Evolutionary conservation across 495 filamentous ascomycete genomes (phyloP).

Genomic region (Xylaria palmicola): DNA sequence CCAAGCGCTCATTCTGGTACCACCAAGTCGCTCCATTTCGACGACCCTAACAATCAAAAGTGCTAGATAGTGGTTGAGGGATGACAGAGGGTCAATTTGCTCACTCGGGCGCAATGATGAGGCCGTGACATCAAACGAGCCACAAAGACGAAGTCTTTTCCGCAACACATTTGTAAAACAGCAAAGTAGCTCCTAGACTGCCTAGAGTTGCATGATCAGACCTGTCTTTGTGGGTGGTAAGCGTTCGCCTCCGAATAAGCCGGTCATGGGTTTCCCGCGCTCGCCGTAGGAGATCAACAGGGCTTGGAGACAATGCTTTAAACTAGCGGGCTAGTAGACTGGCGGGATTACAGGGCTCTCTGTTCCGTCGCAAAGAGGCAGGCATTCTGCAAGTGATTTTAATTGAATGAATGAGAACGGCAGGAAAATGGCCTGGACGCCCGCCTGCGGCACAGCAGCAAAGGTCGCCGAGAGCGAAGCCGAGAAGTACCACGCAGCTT

Average conservation of each 20-base stretch:
- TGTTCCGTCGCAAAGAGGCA: constrained; percentile 5
- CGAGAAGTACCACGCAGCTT: constrained; percentile 10
- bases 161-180: not conserved
- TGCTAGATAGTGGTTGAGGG: too few relatives aligned
- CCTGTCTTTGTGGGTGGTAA: not conserved
- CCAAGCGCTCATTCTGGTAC: not conserved
- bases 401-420: not conserved
- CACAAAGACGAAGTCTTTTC: not conserved
- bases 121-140: too few relatives aligned
- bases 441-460: constrained; percentile 16
- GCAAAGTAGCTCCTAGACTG: not conserved
- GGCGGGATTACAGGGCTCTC: constrained; percentile 9
- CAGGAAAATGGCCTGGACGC: constrained; percentile 4
- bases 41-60: too few relatives aligned
- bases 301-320: not conserved
- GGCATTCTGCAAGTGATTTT: constrained; percentile 5
- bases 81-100: too few relatives aligned
- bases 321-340: not conserved
- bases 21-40: not conserved
- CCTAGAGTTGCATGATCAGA: not conserved
- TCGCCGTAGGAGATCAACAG: constrained; percentile 2
- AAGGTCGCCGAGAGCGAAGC: constrained; percentile 1
- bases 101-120: too few relatives aligned
- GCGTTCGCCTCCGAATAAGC: constrained; percentile 1
- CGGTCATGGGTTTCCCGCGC: not conserved